Percentiles rank a stretch among this genome's conserved stretches.
Evolutionary conservation across 2,329 filamentous ascomycete genomes (phyloP).

Genomic region (Colletotrichum siamense): DNA sequence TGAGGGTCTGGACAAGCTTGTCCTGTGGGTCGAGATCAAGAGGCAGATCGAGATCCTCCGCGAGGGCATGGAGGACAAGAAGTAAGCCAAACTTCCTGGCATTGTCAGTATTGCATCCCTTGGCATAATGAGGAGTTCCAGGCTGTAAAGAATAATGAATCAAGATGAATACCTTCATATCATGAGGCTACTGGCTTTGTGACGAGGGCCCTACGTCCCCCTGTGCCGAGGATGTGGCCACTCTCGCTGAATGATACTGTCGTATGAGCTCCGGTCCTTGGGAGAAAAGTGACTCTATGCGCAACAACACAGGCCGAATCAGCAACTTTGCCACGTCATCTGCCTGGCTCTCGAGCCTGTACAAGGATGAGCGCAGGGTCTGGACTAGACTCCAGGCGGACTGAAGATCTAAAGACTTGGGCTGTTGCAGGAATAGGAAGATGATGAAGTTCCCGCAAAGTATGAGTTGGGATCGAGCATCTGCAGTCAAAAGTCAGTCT

Average conservation of each 20-base stretch:
- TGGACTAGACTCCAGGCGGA: constrained; percentile 40
- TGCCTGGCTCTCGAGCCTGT: constrained; percentile 35
- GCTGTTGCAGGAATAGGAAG: constrained; percentile 50
- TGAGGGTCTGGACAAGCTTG: constrained; percentile 52
- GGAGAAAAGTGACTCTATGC: constrained; percentile 45
- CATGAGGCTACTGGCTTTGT: background rate
- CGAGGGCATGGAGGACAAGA: constrained; percentile 58
- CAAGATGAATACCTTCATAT: background rate
- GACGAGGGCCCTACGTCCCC: background rate
- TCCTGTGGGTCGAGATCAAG: constrained; percentile 67
- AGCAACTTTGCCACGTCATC: constrained; percentile 35
- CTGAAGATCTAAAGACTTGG: constrained; percentile 36
- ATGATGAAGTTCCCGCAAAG: constrained; percentile 54
- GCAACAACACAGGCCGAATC: constrained; percentile 39
- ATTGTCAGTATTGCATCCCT: background rate
- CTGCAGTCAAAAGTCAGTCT: constrained; percentile 9
- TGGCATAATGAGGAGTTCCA: background rate
- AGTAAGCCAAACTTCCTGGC: background rate
- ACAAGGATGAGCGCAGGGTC: constrained; percentile 40
- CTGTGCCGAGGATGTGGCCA: background rate
- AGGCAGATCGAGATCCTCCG: constrained; percentile 66
- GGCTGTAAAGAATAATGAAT: background rate
- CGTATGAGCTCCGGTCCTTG: constrained; percentile 31
- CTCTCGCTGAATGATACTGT: background rate
- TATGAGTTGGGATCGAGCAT: constrained; percentile 49